These are phyloP conservation scores for Aegilops sharonensis DNA, from an alignment of 176 grass and related monocot genomes.

Conservation along the genomic window DNA sequence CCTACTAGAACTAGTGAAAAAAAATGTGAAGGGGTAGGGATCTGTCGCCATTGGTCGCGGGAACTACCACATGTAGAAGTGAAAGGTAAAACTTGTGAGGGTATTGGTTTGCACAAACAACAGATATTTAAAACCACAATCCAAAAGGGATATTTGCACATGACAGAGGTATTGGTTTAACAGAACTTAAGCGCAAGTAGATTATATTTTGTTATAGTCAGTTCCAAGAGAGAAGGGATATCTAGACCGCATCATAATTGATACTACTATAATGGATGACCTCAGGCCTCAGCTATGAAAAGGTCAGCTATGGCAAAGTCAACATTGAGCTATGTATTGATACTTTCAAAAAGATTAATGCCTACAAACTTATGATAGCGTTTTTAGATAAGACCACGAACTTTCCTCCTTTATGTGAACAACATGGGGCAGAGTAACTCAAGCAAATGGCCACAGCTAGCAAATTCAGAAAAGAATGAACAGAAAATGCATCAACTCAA, in stretches of 20 bases:
- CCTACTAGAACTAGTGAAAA: neutral
- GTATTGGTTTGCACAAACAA: neutral
- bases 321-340: neutral
- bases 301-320: neutral
- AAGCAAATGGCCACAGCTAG: neutral
- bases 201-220: too few relatives aligned
- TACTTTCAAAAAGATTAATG: neutral
- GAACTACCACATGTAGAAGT: neutral
- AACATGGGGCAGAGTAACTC: slow-evolving; percentile 4
- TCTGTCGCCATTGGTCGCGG: too few relatives aligned
- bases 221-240: neutral
- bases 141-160: too few relatives aligned
- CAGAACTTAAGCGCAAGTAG: too few relatives aligned
- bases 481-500: neutral
- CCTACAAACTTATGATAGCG: neutral
- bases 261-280: neutral
- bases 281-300: neutral
- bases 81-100: neutral
- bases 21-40: too few relatives aligned
- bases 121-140: too few relatives aligned
- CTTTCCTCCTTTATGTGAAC: neutral
- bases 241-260: neutral
- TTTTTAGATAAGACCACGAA: neutral
- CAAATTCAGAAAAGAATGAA: neutral
- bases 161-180: too few relatives aligned